phyloP scores from a whole-genome alignment of 2,329 filamentous ascomycete species.

The Cadophora sp. region DNA sequence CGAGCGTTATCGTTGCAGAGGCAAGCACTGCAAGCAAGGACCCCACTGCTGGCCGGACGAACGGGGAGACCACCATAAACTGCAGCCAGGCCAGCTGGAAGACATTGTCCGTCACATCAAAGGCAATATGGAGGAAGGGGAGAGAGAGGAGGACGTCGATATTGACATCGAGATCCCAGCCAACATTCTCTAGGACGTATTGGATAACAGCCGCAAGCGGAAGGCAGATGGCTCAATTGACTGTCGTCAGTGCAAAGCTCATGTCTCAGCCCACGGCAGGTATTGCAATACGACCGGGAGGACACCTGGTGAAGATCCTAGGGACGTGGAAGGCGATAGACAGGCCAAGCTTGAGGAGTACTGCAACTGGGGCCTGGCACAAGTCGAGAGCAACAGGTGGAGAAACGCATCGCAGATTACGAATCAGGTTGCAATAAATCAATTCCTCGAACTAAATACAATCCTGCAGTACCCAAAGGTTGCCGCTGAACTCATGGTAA shows the following conservation, averaged over 20 bases:
- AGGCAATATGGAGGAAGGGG: slow-evolving; percentile 36
- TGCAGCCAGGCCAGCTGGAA: slow-evolving; percentile 33
- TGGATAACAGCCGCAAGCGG: slow-evolving; percentile 36
- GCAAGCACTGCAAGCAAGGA: slow-evolving; percentile 33
- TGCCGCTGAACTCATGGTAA: slow-evolving; percentile 29
- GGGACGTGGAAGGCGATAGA: slow-evolving; percentile 32
- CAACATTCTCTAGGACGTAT: slow-evolving; percentile 36
- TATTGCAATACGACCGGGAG: slow-evolving; percentile 21
- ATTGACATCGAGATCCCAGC: slow-evolving; percentile 34
- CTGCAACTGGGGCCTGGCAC: slow-evolving; percentile 27
- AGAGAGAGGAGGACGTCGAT: slow-evolving; percentile 36
- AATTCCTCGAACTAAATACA: slow-evolving; percentile 32
- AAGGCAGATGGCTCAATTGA: slow-evolving; percentile 33
- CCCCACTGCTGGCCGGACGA: slow-evolving; percentile 34
- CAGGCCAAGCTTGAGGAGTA: slow-evolving; percentile 31
- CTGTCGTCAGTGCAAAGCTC: slow-evolving; percentile 26
- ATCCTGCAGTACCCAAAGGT: slow-evolving; percentile 24
- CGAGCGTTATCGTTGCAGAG: slow-evolving; percentile 30
- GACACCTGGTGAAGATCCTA: slow-evolving; percentile 17
- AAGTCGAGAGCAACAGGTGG: slow-evolving; percentile 31
- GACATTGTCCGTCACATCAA: slow-evolving; percentile 36
- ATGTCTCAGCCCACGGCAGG: slow-evolving; percentile 19
- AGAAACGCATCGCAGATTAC: slow-evolving; percentile 27
- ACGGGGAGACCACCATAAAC: slow-evolving; percentile 31
- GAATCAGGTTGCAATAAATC: slow-evolving; percentile 31